phyloP scores from a whole-genome alignment of 441 rosid genomes.

The Rhodomyrtus psidioides region DNA sequence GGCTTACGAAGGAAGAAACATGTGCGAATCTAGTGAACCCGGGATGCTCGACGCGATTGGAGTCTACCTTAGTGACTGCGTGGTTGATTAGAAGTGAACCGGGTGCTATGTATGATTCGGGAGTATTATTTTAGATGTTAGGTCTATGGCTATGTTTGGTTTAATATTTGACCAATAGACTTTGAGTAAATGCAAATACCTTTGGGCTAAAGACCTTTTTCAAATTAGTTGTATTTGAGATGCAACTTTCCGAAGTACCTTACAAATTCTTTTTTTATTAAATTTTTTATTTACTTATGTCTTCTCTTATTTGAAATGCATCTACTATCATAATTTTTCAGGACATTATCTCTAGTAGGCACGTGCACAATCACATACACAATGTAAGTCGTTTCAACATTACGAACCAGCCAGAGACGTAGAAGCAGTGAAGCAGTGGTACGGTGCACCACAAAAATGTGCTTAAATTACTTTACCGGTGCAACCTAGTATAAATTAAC shows the following conservation, averaged over 20 bases:
- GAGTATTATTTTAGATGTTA: background rate
- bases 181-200: too few species aligned
- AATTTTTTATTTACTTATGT: background rate
- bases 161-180: too few species aligned
- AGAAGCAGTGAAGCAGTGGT: too few species aligned
- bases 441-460: background rate
- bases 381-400: background rate
- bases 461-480: background rate
- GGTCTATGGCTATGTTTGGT: too few species aligned
- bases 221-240: too few species aligned
- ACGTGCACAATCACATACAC: background rate
- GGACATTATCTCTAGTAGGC: background rate
- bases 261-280: background rate
- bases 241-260: too few species aligned
- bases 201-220: too few species aligned
- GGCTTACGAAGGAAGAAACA: background rate
- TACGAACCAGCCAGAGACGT: rapidly evolving
- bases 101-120: too few species aligned
- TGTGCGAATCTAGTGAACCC: background rate
- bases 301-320: background rate
- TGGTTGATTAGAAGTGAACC: background rate
- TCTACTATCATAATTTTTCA: background rate
- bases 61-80: background rate
- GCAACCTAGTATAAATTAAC: background rate
- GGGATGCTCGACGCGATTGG: background rate